A percentile compares a stretch with the other conserved stretches of the same genome.
These are phyloP conservation scores for Allomyces javanicus DNA, from an alignment of 192 early-diverging fungal species.

Conservation along the genomic window DNA sequence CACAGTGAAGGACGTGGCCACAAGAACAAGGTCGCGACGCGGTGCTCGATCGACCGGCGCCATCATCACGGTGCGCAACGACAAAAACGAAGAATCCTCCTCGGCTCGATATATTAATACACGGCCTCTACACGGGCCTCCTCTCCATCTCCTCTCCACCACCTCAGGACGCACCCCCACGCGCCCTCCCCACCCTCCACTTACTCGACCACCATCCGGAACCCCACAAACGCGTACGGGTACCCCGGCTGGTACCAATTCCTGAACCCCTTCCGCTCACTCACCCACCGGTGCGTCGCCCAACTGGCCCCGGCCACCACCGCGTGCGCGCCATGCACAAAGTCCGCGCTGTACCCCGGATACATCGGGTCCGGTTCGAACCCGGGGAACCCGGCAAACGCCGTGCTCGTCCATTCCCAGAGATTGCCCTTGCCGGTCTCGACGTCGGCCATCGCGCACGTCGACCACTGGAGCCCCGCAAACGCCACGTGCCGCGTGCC, in stretches of 20 bases:
- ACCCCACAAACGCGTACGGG: constrained; percentile 61
- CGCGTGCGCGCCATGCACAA: constrained; percentile 73
- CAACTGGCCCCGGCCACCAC: constrained; percentile 67
- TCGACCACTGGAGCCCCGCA: constrained; percentile 2
- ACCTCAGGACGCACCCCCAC: too few relatives aligned
- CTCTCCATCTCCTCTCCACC: too few relatives aligned
- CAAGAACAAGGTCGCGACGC: too few relatives aligned
- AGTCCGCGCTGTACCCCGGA: constrained; percentile 77
- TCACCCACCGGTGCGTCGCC: constrained; percentile 65
- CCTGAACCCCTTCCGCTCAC: constrained; percentile 44
- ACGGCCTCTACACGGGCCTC: too few relatives aligned
- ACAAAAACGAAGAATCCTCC: too few relatives aligned
- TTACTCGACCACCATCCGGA: constrained; percentile 22
- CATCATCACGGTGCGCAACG: too few relatives aligned
- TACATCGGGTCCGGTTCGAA: constrained; percentile 48
- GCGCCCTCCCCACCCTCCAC: too few relatives aligned
- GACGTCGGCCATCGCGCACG: constrained; percentile 7
- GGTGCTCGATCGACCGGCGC: too few relatives aligned
- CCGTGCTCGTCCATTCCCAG: constrained; percentile 70
- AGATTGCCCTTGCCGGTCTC: constrained; percentile 26
- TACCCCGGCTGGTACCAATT: constrained; percentile 87
- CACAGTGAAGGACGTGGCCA: too few relatives aligned
- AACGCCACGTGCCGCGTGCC: constrained; percentile 36
- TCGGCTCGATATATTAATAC: too few relatives aligned
- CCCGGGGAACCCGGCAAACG: constrained; percentile 33